Conservation (phyloP, 2,329 filamentous ascomycete species). For the Domatiomyces globalis region DNA sequence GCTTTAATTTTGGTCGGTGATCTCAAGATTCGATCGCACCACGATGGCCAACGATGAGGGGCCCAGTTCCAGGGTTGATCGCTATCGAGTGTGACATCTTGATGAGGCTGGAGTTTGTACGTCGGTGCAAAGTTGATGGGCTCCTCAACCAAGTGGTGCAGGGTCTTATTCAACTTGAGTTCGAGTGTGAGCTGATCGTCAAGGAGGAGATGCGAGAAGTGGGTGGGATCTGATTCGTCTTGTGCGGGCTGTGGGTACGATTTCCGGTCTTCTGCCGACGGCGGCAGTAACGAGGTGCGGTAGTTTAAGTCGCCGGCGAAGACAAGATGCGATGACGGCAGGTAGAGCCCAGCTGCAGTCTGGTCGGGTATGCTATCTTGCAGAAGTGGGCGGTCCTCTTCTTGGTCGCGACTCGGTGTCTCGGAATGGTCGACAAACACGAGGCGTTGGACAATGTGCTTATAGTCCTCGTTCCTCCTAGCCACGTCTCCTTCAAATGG, state of each 20-base stretch:
- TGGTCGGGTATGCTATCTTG: slow-evolving; percentile 18
- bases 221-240: slow-evolving; percentile 36
- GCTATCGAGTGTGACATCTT: slow-evolving; percentile 23
- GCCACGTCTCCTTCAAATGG: slow-evolving; percentile 69
- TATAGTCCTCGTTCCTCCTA: slow-evolving; percentile 77
- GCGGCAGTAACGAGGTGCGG: slow-evolving; percentile 57
- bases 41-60: slow-evolving; percentile 70
- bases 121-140: slow-evolving; percentile 72
- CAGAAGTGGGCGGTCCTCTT: slow-evolving; percentile 25
- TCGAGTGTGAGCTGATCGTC: slow-evolving; percentile 71
- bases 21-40: slow-evolving; percentile 85
- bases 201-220: slow-evolving; percentile 54
- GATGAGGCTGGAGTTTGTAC: slow-evolving; percentile 62
- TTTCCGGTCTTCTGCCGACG: slow-evolving; percentile 40
- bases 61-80: slow-evolving; percentile 56
- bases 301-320: slow-evolving; percentile 92
- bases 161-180: slow-evolving; percentile 49
- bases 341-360: slow-evolving; percentile 45
- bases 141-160: slow-evolving; percentile 67
- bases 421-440: slow-evolving; percentile 44
- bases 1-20: slow-evolving; percentile 41
- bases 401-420: slow-evolving; percentile 24
- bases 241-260: slow-evolving; percentile 49
- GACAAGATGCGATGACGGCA: slow-evolving; percentile 62
- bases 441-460: slow-evolving; percentile 61